Percentiles rank a stretch among this genome's conserved stretches.
These are phyloP conservation scores for Trichoderma koningiopsis DNA, from an alignment of 2,329 filamentous ascomycete genomes.

Conservation along the genomic window DNA sequence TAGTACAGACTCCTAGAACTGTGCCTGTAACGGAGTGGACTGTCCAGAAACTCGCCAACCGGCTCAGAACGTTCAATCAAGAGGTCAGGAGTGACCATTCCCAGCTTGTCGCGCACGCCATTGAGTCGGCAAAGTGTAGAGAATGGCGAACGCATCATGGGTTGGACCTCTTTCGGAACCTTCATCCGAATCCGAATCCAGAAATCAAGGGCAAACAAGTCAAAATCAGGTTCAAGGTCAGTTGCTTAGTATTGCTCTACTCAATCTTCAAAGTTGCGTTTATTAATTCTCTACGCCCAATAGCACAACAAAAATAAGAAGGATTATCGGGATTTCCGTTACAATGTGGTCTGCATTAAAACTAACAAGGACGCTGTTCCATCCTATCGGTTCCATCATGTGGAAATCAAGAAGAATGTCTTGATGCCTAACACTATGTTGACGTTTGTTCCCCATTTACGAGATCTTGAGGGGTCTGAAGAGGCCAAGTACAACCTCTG, in stretches of 20 bases:
- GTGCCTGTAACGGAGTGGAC: slow-evolving; percentile 43
- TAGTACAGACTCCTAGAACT: slow-evolving; percentile 30
- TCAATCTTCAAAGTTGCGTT: not conserved
- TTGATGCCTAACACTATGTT: slow-evolving; percentile 62
- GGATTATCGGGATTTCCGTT: slow-evolving; percentile 47
- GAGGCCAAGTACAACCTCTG: slow-evolving; percentile 58
- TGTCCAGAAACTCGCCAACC: slow-evolving; percentile 45
- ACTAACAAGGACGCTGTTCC: slow-evolving; percentile 57
- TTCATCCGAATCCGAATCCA: slow-evolving; percentile 42
- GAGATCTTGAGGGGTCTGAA: slow-evolving; percentile 59
- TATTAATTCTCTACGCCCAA: slow-evolving; percentile 36
- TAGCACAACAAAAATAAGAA: slow-evolving; percentile 49
- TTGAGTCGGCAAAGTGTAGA: slow-evolving; percentile 48
- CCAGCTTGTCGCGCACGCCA: slow-evolving; percentile 47
- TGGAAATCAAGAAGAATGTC: slow-evolving; percentile 61
- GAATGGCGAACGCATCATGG: slow-evolving; percentile 46
- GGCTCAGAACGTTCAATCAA: slow-evolving; percentile 44
- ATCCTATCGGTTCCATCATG: slow-evolving; percentile 61
- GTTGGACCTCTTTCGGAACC: slow-evolving; percentile 51
- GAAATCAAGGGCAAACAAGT: slow-evolving; percentile 46
- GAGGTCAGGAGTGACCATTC: slow-evolving; percentile 51
- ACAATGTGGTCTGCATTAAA: slow-evolving; percentile 49
- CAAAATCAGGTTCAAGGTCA: slow-evolving; percentile 55
- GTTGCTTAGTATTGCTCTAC: slow-evolving; percentile 21
- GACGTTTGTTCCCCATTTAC: slow-evolving; percentile 61